Base-by-base conservation (phyloP, 768 basidiomycete species). In the Heimioporus sp. region DNA sequence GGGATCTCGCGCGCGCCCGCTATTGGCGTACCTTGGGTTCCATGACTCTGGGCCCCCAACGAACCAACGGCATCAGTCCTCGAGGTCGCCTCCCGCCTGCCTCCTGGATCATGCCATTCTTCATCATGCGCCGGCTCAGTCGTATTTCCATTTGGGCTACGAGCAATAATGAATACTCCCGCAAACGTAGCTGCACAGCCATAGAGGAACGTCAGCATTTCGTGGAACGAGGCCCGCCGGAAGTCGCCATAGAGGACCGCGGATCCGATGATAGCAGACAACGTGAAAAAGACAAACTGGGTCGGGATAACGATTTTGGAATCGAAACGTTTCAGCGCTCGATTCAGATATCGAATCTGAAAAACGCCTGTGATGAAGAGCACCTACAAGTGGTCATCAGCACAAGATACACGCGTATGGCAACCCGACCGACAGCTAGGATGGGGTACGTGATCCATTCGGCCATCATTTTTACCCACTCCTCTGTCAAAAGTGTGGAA, bases 241-340 rank as follows among this genome's bases (percentile, higher is more conserved):
- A 99, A 99, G 68, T 99, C 96, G 21, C 91, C 88, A 65, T 96
- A 99, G 2, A 99, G 79, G 15, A 99, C 86, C 2, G 91, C 92
- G 5, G 92, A 95, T 24, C 95, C 96, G 49, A 90, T 74, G 59
- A 99, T 95, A 5, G 92, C 92, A 5, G 91, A 92, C 34, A 98
- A 76, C 21, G 91, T 95, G 74, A 98, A 98, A 50, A 93, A 78
- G 30, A 96, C 92, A 66, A 97, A 98, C 75, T 98, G 95, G 13
- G 86, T 86, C 5, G 95, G 96, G 56, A 98, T 92, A 21, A 98
- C 95, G 47, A 86, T 89, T 73, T 97, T 96, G 69, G 90, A 86
- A 64, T 97, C 92, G 67, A 98, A 98, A 19, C 85, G 81, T 85
- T 92, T 95, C 42, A 98, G 68, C 8, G 95, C 94, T 51, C 91